A percentile compares a stretch with the other conserved stretches of the same genome.
Conservation (phyloP, 306 rosid species). For the Heteromeles arbutifolia region DNA sequence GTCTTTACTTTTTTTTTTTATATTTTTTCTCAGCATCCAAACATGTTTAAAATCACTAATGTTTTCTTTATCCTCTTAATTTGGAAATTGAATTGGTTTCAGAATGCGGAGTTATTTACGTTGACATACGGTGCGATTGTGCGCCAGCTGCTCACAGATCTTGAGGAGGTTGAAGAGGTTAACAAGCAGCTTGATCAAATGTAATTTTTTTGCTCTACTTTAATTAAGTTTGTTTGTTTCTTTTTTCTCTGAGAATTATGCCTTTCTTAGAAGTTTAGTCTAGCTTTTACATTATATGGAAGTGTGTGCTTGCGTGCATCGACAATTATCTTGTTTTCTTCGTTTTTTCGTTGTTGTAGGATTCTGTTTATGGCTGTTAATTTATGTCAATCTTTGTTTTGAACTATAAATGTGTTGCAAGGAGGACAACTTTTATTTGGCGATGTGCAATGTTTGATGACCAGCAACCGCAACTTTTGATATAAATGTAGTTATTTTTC, state of each 20-base stretch:
- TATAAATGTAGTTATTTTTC: neutral
- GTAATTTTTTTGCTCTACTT: constrained; percentile 23
- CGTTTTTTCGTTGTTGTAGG: neutral
- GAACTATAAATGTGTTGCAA: neutral
- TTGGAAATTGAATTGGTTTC: constrained; percentile 7
- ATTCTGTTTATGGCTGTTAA: neutral
- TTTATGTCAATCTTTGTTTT: neutral
- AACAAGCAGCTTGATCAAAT: constrained; percentile 98
- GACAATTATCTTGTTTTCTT: neutral
- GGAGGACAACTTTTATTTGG: neutral
- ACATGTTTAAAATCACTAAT: neutral
- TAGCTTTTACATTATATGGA: neutral
- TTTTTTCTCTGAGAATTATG: neutral
- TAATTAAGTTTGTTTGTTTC: neutral
- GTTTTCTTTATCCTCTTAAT: neutral
- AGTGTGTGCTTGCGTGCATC: neutral
- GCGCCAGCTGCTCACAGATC: constrained; percentile 96
- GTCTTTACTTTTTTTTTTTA: constrained; percentile 8
- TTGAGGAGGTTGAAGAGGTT: constrained; percentile 97
- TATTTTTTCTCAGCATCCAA: neutral
- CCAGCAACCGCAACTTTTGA: neutral
- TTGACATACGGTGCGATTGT: constrained; percentile 99
- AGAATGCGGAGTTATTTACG: constrained; percentile 96
- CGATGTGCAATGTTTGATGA: neutral
- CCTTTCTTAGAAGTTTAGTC: neutral